Conservation (phyloP, 2,329 filamentous ascomycete genomes). For the Botryotinia calthae region DNA sequence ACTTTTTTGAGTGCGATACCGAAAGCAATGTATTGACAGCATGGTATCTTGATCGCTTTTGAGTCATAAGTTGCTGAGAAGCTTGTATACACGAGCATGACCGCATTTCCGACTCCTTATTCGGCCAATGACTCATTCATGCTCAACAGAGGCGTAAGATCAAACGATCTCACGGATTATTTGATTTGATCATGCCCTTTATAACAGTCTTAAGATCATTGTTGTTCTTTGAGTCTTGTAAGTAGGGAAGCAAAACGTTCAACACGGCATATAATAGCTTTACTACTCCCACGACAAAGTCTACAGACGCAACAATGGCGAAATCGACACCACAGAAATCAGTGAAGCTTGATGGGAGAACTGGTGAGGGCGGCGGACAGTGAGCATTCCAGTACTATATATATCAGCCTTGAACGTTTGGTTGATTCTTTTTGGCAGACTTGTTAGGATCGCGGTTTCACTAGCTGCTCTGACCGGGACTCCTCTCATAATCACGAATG, state of each 20-base stretch:
- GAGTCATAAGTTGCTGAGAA: too few species aligned
- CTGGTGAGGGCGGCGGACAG: conserved; percentile 62
- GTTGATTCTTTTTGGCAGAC: conserved; percentile 19
- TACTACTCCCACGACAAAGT: too few species aligned
- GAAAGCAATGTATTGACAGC: not conserved
- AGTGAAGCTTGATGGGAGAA: conserved; percentile 54
- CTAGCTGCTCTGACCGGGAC: conserved; percentile 55
- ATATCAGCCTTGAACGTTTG: not conserved
- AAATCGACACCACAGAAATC: conserved; percentile 29
- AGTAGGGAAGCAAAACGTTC: not conserved
- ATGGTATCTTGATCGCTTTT: not conserved
- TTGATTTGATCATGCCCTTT: not conserved
- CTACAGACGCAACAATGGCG: not conserved
- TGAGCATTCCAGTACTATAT: not conserved
- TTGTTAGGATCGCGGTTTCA: conserved; percentile 55
- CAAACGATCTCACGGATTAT: not conserved
- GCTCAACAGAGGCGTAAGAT: not conserved
- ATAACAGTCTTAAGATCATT: not conserved
- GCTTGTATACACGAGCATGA: too few species aligned
- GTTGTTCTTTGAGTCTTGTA: not conserved
- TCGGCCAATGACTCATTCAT: not conserved
- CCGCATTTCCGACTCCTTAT: not conserved
- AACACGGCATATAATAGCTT: not conserved
- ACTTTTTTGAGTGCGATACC: not conserved
- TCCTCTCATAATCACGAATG: conserved; percentile 52